A percentile compares a stretch with the other conserved stretches of the same genome.
Conservation (phyloP, 495 filamentous ascomycete genomes). For the Lindgomyces ingoldianus region DNA sequence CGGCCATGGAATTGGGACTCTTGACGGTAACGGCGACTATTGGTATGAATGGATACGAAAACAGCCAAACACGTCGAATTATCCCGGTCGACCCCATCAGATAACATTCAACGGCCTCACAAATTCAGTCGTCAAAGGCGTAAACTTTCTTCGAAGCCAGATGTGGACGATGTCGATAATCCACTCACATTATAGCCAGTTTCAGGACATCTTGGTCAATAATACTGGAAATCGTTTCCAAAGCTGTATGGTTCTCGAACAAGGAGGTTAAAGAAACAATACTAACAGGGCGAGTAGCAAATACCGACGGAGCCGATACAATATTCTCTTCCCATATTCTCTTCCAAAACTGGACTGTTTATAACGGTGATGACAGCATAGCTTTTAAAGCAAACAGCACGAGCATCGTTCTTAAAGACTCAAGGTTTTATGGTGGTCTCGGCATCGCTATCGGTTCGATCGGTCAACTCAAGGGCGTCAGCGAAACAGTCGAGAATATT, state of each 20-base stretch:
- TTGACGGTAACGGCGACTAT: conserved; percentile 53
- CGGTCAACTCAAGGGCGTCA: conserved; percentile 49
- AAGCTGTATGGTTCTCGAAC: conserved; percentile 6
- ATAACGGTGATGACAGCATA: conserved; percentile 39
- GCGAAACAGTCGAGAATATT: conserved; percentile 48
- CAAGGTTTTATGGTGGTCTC: conserved; percentile 29
- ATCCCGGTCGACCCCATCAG: conserved; percentile 50
- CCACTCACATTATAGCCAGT: conserved; percentile 44
- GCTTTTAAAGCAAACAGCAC: conserved; percentile 37
- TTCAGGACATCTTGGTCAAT: conserved; percentile 52
- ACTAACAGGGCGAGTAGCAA: not conserved
- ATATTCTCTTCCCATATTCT: conserved; percentile 23
- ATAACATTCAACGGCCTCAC: conserved; percentile 48
- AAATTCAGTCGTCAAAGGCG: conserved; percentile 42
- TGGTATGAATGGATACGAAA: conserved; percentile 49
- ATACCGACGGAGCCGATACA: conserved; percentile 30
- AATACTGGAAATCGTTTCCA: conserved; percentile 23
- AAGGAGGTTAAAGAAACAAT: no score
- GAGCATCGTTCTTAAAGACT: conserved; percentile 27
- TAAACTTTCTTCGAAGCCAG: conserved; percentile 49
- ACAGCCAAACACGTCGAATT: conserved; percentile 42
- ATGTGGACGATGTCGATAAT: conserved; percentile 51
- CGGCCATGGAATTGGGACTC: conserved; percentile 47
- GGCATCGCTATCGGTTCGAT: conserved; percentile 50
- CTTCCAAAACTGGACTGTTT: conserved; percentile 35